Evolutionary conservation across 768 basidiomycete species (phyloP).

Genomic region (Thelephora ganbajun): DNA sequence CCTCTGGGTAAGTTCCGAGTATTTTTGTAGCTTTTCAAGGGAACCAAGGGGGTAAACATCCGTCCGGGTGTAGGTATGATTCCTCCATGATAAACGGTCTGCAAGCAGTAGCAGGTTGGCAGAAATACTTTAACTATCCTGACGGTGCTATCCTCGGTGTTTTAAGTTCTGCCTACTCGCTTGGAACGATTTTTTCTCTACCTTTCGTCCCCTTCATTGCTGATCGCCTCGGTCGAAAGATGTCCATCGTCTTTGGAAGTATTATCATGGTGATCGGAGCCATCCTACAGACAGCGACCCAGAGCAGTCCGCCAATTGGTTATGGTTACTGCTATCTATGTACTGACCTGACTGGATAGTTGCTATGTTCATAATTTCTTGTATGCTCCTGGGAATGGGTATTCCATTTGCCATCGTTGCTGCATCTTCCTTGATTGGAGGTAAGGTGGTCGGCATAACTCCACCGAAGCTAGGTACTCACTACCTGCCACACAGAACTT

Average conservation of each 20-base stretch:
- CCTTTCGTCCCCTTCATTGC: slow-evolving; percentile 38
- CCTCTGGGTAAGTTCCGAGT: too few species aligned
- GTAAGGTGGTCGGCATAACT: too few species aligned
- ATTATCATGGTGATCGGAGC: slow-evolving; percentile 17
- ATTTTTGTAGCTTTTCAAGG: too few species aligned
- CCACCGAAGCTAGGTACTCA: too few species aligned
- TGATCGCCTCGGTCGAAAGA: slow-evolving; percentile 35
- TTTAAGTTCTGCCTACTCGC: slow-evolving; percentile 43
- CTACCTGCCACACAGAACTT: too few species aligned
- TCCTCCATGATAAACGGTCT: too few species aligned
- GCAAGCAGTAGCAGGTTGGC: too few species aligned
- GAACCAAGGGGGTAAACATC: too few species aligned
- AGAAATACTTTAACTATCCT: slow-evolving; percentile 40
- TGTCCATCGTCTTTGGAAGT: slow-evolving; percentile 38
- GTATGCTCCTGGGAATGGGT: slow-evolving; percentile 43
- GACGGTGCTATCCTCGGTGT: slow-evolving; percentile 39
- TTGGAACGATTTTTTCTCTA: slow-evolving; percentile 43
- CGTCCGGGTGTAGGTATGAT: too few species aligned
- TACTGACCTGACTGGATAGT: slow-evolving; percentile 18
- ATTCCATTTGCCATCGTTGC: slow-evolving; percentile 49
- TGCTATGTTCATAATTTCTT: slow-evolving; percentile 44
- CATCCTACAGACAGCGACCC: slow-evolving; percentile 13
- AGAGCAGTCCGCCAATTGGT: slow-evolving; percentile 5
- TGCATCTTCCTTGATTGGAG: slow-evolving; percentile 51
- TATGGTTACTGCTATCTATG: not conserved